phyloP scores from a whole-genome alignment of 495 filamentous ascomycete genomes.

The Penicillium fimorum region DNA sequence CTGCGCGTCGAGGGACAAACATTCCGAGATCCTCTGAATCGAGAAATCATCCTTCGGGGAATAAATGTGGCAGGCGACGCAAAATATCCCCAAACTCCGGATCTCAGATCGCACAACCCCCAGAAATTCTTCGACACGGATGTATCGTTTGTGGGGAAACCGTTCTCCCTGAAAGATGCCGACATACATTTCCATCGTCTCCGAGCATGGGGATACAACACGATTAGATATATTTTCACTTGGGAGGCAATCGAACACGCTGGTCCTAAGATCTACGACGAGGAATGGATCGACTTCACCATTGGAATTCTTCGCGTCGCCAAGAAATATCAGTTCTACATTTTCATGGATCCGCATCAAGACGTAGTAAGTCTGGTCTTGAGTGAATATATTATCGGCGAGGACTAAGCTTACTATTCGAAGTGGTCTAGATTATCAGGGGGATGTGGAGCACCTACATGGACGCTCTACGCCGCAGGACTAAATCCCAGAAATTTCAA shows the following conservation, averaged over 20 bases:
- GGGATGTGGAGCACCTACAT: slow-evolving; percentile 96
- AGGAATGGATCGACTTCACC: slow-evolving; percentile 90
- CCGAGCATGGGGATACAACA: slow-evolving; percentile 88
- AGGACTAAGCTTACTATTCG: not conserved
- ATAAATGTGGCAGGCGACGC: slow-evolving; percentile 71
- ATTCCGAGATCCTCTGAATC: slow-evolving; percentile 69
- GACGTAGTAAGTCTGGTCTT: slow-evolving; percentile 67
- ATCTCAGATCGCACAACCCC: slow-evolving; percentile 73
- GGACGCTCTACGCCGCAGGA: slow-evolving; percentile 93
- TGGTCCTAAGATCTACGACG: slow-evolving; percentile 88
- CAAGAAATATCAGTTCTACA: slow-evolving; percentile 86
- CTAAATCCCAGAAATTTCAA: slow-evolving; percentile 81
- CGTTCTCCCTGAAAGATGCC: slow-evolving; percentile 79
- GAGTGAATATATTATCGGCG: not conserved
- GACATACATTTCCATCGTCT: slow-evolving; percentile 82
- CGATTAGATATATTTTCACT: slow-evolving; percentile 92
- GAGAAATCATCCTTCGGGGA: slow-evolving; percentile 67
- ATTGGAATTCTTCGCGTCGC: slow-evolving; percentile 81
- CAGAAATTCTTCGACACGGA: slow-evolving; percentile 91
- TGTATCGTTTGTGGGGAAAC: slow-evolving; percentile 83
- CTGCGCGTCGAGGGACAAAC: slow-evolving; percentile 78
- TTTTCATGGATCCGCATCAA: slow-evolving; percentile 98
- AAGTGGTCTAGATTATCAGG: slow-evolving; percentile 95
- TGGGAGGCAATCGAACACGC: slow-evolving; percentile 97
- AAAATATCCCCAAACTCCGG: slow-evolving; percentile 71